Evolutionary conservation across 1,284 basidiomycete species (phyloP), one percentile per base, ranked within the genome.

Genomic region (Pseudozyma sp.): DNA sequence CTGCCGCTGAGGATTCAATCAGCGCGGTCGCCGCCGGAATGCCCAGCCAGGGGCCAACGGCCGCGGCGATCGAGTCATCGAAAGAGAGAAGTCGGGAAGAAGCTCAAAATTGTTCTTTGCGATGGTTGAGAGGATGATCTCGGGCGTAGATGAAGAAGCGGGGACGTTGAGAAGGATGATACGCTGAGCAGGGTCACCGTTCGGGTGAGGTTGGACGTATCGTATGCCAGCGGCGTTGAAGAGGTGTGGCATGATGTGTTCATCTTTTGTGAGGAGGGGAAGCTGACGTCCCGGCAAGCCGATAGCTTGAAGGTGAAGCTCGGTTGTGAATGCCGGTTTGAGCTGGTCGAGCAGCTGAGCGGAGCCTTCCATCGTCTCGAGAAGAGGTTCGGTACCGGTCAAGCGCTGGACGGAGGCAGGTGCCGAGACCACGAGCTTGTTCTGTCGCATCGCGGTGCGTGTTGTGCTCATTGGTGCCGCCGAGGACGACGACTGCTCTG

Each of bases 201-300:
- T 64, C 3, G 73, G 73, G 43, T 71, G 69, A 0, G 68, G 69
- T 25, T 68, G 69, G 18, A 76, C 73, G 35, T 71, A 63, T 8
- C 73, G 61, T 3, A 71, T 52, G 13, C 73, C 73, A 13, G 54
- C 48, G 5, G 65, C 68, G 56, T 65, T 68, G 69, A 71, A 76
- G 8, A 71, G 54, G 50, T 68, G 43, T n/a, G 64, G 61, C 45
- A 59, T 35, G 44, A 76, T 39, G 12, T 13, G 2, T 49, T 65
- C 52, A 39, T 71, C 52, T 21, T 71, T 71, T 2, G 61, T 71
- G 8, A 76, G 14, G 5, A 65, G 44, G 3, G 68, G 64, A 3
- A 76, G 45, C 21, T 64, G 58, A 5, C 73, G 60, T 1, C 63
- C 73, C 8, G 69, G 42, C 2, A 71, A 52, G 0, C 49, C 59